Conservation (phyloP, 257 asterid genomes). For the Paulownia fortunei region DNA sequence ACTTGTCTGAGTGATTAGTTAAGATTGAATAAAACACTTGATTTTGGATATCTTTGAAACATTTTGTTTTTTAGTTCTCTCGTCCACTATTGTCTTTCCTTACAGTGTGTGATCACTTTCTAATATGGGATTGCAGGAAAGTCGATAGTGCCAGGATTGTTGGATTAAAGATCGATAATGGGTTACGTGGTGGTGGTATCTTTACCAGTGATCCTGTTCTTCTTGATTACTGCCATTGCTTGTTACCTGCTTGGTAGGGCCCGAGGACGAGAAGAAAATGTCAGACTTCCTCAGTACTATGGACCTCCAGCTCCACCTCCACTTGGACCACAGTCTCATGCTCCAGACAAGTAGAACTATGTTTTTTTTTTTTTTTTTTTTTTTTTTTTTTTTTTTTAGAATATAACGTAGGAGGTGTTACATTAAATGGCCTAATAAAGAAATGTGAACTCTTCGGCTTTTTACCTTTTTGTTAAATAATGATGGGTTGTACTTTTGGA, state of each 20-base stretch:
- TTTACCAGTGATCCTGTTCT: constrained; percentile 57
- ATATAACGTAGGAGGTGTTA: neutral
- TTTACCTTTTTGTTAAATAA: neutral
- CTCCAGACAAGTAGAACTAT: constrained; percentile 26
- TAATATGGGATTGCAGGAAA: no score
- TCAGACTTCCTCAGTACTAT: constrained; percentile 39
- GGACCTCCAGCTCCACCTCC: constrained; percentile 60
- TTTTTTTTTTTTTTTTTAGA: neutral
- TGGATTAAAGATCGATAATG: constrained; percentile 38
- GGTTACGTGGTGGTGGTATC: constrained; percentile 61
- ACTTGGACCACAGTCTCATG: constrained; percentile 14
- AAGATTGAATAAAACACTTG: no score
- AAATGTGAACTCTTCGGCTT: neutral
- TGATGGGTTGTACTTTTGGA: no score
- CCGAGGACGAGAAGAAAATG: constrained; percentile 41
- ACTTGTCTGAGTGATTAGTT: neutral
- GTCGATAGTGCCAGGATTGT: neutral
- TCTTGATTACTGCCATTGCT: constrained; percentile 54
- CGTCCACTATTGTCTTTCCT: no score
- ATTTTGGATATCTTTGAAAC: no score
- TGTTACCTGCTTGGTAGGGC: constrained; percentile 65
- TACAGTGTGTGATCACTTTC: no score
- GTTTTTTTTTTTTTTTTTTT: neutral
- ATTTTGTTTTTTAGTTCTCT: no score
- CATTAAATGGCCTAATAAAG: neutral